Evolutionary conservation across 768 basidiomycete genomes (phyloP), one percentile per base, ranked within the genome.

Genomic region (Calvatia gigantea): DNA sequence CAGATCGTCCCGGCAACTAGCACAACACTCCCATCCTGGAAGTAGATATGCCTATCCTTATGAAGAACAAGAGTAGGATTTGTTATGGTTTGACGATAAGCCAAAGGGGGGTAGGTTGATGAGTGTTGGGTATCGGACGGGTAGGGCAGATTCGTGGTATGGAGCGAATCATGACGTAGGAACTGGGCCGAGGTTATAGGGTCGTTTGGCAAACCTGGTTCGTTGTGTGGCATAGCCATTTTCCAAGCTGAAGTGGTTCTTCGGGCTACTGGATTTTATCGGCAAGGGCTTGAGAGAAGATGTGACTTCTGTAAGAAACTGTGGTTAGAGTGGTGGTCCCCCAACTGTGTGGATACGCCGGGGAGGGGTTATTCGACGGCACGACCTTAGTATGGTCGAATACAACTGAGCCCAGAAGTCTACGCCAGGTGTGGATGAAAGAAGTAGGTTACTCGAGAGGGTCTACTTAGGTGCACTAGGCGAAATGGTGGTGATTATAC

Each of bases 21-120:
- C 14, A 60, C 17, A 21, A 57, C 35, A 12, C 47, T 60, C 11
- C 59, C 59, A 38, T 60, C 59, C 14, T 60, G 38, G 35, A 44
- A 57, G 32, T 56, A 60, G 35, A 60, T 27, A 14, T 58, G 28
- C 21, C 38, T 28, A 38, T 57, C 56, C 38, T 42, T 44, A 2
- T 54, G 52, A 38, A 54, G 33, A 9, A 35, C 32, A n/a, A 27
- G 31, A 8, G 21, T 35, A 25, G 41, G 44, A 4, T 31, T 21
- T 21, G 6, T 11, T 7, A 17, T 9, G 14, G 11, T 25, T 7
- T n/a, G 51, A 53, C 12, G 6, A 32, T 23, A n/a, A n/a, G n/a
- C 29, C 15, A 19, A 19, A 17, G 37, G 31, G 19, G 12, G 17
- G 9, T 31, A 27, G 27, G 42, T 12, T 43, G 28, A n/a, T 28